Base-by-base conservation (phyloP, 1,284 basidiomycete genomes). In the Leccinum griseonigrum region DNA sequence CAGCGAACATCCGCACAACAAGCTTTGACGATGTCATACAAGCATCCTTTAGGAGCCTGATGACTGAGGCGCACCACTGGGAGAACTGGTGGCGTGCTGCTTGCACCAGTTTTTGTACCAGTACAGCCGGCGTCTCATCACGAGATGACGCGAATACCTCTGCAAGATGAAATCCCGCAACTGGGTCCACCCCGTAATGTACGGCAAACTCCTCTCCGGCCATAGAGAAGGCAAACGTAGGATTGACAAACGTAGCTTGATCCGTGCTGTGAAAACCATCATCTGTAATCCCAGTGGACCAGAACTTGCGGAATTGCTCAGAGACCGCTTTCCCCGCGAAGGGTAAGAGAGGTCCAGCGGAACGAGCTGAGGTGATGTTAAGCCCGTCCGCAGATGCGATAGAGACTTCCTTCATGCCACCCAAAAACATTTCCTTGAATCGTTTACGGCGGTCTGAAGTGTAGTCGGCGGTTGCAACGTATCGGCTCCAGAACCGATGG, bases 101-200 rank as follows among this genome's bases (percentile, higher is more conserved):
- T 26, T 54, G 55, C 0, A 70, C 64, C 7, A 71, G 1, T 13
- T 71, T 53, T 1, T 61, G 60, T 2, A 48, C 22, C 1, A 50
- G 54, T 28, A 62, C 54, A 4, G 38, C 26, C 3, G 54, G 52
- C 5, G 60, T 54, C n/a, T 67, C 65, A 0, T 6, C 26, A 34
- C 10, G 36, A 10, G 53, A 36, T 26, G 53, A 54, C 22, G 64
- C 40, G 18, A 80, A 78, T 0, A 73, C 70, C 2, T 77, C 68
- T 0, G 79, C 79, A 6, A 83, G 72, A 64, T 85, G 82, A 65
- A 85, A 86, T 1, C 76, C 67, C 0, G 67, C 40, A 1, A 83
- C 61, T 1, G 84, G 83, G 64, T 80, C 73, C 0, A 79, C 80
- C 1, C 73, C 79, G 59, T 83, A 82, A 61, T 85, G 82, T 0